phyloP scores from a whole-genome alignment of 305 asterid genomes.

The Fraxinus dipetala region DNA sequence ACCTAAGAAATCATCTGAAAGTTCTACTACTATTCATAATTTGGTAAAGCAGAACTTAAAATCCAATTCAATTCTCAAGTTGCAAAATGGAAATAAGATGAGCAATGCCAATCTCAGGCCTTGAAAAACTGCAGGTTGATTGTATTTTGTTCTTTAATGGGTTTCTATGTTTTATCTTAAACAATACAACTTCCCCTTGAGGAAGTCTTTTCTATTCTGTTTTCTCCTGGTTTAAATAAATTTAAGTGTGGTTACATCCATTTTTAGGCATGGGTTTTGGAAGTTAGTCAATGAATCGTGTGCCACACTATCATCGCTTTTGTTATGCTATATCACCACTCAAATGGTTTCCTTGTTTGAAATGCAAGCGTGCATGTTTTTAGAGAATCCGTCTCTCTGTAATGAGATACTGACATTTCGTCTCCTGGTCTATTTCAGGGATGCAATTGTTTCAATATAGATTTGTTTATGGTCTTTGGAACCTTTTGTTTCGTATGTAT shows the following conservation, averaged over 20 bases:
- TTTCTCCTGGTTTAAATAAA: conserved; percentile 14
- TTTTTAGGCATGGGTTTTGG: neutral
- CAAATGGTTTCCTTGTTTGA: conserved; percentile 15
- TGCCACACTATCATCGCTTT: conserved; percentile 7
- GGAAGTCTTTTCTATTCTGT: conserved; percentile 2
- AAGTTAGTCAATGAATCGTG: neutral
- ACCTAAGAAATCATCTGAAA: neutral
- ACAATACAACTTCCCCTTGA: conserved; percentile 9
- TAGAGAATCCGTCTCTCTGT: conserved; percentile 3
- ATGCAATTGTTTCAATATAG: neutral
- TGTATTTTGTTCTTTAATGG: conserved; percentile 8
- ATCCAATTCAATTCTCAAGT: conserved; percentile 7
- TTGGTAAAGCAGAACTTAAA: conserved; percentile 16
- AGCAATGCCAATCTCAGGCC: neutral
- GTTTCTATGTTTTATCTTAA: conserved; percentile 1
- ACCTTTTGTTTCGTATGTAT: neutral
- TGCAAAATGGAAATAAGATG: conserved; percentile 22
- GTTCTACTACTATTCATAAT: neutral
- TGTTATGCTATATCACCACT: conserved; percentile 2
- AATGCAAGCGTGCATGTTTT: conserved; percentile 8
- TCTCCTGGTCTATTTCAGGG: conserved; percentile 1
- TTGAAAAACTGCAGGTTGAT: conserved; percentile 3
- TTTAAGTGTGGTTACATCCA: neutral
- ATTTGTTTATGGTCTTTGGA: conserved; percentile 14
- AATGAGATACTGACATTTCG: conserved; percentile 17